Percentiles rank a stretch among this genome's conserved stretches.
Conservation (phyloP, 768 basidiomycete species). For the Russula virescens region DNA sequence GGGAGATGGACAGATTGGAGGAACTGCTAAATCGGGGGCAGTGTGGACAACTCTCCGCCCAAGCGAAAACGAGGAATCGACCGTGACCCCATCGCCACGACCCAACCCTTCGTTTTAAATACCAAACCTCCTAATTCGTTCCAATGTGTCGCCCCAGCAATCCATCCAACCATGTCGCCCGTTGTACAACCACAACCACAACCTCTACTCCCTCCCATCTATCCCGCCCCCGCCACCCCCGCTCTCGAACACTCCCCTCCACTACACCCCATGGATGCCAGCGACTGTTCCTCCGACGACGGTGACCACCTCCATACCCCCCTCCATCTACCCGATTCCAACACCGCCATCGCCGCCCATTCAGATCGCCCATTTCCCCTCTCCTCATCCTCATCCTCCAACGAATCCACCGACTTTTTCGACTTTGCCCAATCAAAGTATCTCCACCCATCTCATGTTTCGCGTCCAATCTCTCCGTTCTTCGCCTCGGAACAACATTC, state of each 20-base stretch:
- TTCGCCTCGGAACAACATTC: conserved; percentile 10
- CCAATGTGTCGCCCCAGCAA: neutral
- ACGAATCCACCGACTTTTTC: conserved; percentile 16
- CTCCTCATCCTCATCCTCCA: conserved; percentile 11
- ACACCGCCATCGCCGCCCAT: conserved; percentile 10
- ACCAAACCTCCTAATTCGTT: conserved; percentile 1
- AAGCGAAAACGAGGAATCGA: no score
- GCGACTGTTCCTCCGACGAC: conserved; percentile 24
- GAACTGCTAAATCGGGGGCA: neutral
- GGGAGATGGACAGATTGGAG: neutral
- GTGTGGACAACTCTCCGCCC: neutral
- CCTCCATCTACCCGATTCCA: conserved; percentile 18
- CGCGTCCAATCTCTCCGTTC: conserved; percentile 21
- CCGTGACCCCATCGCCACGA: neutral
- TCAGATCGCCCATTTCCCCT: conserved; percentile 6
- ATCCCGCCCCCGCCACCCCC: conserved; percentile 12
- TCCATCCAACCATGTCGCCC: neutral
- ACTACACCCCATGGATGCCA: conserved; percentile 17
- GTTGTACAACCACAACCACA: neutral
- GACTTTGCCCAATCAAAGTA: conserved; percentile 14
- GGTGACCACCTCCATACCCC: conserved; percentile 24
- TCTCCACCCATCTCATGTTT: conserved; percentile 22
- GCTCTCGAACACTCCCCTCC: conserved; percentile 14
- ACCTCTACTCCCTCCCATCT: conserved; percentile 17
- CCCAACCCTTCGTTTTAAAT: conserved; percentile 15